phyloP scores from a whole-genome alignment of 192 early-diverging fungal genomes.

The Chytriomyces confervae region DNA sequence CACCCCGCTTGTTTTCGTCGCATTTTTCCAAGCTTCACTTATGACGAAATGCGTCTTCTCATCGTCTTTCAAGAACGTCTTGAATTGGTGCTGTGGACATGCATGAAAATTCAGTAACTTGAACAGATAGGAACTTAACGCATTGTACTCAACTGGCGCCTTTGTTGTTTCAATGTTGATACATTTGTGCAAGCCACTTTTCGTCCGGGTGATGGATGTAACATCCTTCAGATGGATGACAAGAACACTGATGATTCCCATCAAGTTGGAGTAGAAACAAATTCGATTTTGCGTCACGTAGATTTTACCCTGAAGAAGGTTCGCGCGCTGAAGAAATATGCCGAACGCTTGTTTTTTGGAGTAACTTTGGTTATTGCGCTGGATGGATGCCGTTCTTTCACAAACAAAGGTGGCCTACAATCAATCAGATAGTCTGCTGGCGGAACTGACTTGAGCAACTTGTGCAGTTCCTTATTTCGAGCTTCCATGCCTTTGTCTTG shows the following conservation, averaged over 20 bases:
- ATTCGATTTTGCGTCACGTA: slow-evolving; percentile 66
- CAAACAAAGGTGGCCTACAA: slow-evolving; percentile 34
- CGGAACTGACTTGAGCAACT: slow-evolving; percentile 51
- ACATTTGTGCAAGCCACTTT: slow-evolving; percentile 42
- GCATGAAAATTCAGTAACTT: not conserved
- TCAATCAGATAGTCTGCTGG: slow-evolving; percentile 48
- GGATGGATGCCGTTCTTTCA: not conserved
- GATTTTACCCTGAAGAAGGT: slow-evolving; percentile 54
- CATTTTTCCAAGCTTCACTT: slow-evolving; percentile 43
- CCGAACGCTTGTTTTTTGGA: slow-evolving; percentile 31
- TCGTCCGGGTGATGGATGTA: slow-evolving; percentile 38
- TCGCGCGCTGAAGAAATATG: slow-evolving; percentile 47
- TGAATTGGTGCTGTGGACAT: slow-evolving; percentile 43
- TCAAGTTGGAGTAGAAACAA: slow-evolving; percentile 69
- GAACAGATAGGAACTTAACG: not conserved
- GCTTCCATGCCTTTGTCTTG: slow-evolving; percentile 38
- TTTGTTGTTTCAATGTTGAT: slow-evolving; percentile 37
- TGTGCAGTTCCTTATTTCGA: slow-evolving; percentile 49
- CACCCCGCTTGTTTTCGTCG: slow-evolving; percentile 20
- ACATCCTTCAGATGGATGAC: slow-evolving; percentile 44
- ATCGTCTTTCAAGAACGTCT: slow-evolving; percentile 51
- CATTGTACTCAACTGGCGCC: slow-evolving; percentile 12
- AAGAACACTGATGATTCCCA: slow-evolving; percentile 67
- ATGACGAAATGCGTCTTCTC: slow-evolving; percentile 27
- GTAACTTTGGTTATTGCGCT: not conserved